phyloP scores from a whole-genome alignment of 306 rosid genomes.

The Alnus glutinosa region DNA sequence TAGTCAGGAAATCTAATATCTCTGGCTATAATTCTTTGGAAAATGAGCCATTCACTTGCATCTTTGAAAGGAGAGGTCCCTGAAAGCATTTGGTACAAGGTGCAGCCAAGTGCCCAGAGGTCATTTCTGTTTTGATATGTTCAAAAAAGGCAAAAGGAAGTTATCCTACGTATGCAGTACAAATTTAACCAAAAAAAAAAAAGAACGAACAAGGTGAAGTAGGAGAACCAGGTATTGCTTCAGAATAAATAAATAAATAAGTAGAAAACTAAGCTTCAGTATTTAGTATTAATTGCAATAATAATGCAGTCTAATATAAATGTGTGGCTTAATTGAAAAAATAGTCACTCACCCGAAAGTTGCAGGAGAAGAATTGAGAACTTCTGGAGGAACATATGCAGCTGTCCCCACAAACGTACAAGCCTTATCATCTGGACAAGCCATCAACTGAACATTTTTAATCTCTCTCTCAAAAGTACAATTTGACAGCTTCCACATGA shows the following conservation, averaged over 20 bases:
- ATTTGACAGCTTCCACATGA: conserved; percentile 20
- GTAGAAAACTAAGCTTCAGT: conserved; percentile 10
- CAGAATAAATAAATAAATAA: conserved; percentile 8
- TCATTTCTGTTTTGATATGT: conserved; percentile 77
- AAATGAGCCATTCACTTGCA: conserved; percentile 99
- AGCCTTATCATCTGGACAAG: conserved; percentile 82
- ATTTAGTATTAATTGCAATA: background rate
- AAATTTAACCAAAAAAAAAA: background rate
- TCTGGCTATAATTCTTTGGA: conserved; percentile 94
- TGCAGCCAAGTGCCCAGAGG: conserved; percentile 99
- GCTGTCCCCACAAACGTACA: conserved; percentile 99
- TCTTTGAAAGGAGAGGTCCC: conserved; percentile 99
- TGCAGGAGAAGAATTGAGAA: conserved; percentile 98
- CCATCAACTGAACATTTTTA: conserved; percentile 15
- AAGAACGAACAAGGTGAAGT: conserved; percentile 1
- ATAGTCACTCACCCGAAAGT: conserved; percentile 76
- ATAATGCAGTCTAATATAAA: background rate
- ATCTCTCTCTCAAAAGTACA: conserved; percentile 20
- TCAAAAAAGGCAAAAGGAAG: conserved; percentile 28
- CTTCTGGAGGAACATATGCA: conserved; percentile 99
- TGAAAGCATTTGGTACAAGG: conserved; percentile 99
- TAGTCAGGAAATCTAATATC: conserved; percentile 91
- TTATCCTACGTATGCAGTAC: conserved; percentile 20
- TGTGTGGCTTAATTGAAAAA: background rate
- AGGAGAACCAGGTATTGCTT: conserved; percentile 12